phyloP scores from a whole-genome alignment of 2,329 filamentous ascomycete species.

The Exutisphaerella laricina region DNA sequence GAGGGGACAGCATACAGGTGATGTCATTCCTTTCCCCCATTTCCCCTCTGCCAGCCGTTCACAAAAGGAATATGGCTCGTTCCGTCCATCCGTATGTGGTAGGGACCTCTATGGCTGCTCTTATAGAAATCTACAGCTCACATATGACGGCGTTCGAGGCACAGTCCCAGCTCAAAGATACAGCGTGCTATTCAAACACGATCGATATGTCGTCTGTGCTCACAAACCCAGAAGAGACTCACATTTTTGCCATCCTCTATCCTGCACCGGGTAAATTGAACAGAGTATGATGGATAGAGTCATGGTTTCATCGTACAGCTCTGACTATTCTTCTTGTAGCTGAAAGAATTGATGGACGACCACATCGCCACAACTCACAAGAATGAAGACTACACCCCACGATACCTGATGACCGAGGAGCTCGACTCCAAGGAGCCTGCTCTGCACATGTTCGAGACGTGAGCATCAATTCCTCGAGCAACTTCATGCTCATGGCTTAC shows the following conservation, averaged over 20 bases:
- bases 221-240: conserved; percentile 15
- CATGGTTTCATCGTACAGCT: no score
- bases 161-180: no score
- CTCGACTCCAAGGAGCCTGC: conserved; percentile 18
- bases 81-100: conserved; percentile 3
- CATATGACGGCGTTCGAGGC: no score
- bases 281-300: no score
- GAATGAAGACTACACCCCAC: conserved; percentile 21
- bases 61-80: not conserved
- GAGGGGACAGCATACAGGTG: no score
- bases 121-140: no score
- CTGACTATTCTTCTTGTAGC: conserved; percentile 1
- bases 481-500: not conserved
- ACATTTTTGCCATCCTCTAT: conserved; percentile 20
- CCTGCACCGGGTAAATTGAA: conserved; percentile 16
- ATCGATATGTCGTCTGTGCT: conserved; percentile 10
- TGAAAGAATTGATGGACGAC: conserved; percentile 15
- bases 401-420: conserved; percentile 23
- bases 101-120: not conserved
- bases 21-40: not conserved
- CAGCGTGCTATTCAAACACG: no score
- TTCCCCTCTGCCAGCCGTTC: not conserved
- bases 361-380: conserved; percentile 16
- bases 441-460: conserved; percentile 25
- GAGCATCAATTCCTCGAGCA: not conserved